Percentiles rank a stretch among this genome's conserved stretches.
Evolutionary conservation across 441 rosid species (phyloP).

Genomic region (Mallotus japonicus): DNA sequence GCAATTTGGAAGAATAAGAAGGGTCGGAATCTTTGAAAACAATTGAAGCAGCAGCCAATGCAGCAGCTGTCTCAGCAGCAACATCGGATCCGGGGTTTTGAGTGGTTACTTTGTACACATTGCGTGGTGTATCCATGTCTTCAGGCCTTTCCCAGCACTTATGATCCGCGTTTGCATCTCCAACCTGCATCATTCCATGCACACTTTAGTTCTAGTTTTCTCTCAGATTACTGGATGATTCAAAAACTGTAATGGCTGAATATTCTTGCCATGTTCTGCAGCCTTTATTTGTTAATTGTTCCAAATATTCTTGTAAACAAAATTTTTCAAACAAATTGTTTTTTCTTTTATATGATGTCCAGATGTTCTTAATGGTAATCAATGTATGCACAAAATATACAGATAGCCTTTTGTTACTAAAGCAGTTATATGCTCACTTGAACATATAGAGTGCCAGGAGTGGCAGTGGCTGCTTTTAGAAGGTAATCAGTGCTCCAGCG

Average conservation of each 20-base stretch:
- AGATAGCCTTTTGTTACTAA: too few relatives aligned
- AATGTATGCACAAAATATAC: background rate
- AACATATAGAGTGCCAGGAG: conserved; percentile 56
- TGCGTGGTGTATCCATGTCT: conserved; percentile 74
- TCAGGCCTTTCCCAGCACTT: conserved; percentile 78
- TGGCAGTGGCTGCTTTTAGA: conserved; percentile 56
- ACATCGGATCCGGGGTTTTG: conserved; percentile 71
- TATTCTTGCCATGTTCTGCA: background rate
- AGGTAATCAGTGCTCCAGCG: conserved; percentile 72
- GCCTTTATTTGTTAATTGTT: too few relatives aligned
- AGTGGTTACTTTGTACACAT: conserved; percentile 52
- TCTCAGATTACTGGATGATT: background rate
- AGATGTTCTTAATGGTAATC: too few relatives aligned
- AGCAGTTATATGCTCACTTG: conserved; percentile 42
- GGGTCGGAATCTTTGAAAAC: conserved; percentile 67
- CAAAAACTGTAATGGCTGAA: background rate
- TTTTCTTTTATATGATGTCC: too few relatives aligned
- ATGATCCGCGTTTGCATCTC: conserved; percentile 67
- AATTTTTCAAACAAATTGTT: too few relatives aligned
- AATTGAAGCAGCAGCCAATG: conserved; percentile 69
- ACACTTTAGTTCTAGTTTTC: background rate
- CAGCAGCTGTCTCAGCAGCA: conserved; percentile 74
- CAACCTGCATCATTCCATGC: conserved; percentile 44
- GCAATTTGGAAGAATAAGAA: conserved; percentile 53
- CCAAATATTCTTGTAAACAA: too few relatives aligned